These are phyloP conservation scores for Metarhizium brunneum DNA, from an alignment of 2,329 filamentous ascomycete genomes.

Conservation along the genomic window DNA sequence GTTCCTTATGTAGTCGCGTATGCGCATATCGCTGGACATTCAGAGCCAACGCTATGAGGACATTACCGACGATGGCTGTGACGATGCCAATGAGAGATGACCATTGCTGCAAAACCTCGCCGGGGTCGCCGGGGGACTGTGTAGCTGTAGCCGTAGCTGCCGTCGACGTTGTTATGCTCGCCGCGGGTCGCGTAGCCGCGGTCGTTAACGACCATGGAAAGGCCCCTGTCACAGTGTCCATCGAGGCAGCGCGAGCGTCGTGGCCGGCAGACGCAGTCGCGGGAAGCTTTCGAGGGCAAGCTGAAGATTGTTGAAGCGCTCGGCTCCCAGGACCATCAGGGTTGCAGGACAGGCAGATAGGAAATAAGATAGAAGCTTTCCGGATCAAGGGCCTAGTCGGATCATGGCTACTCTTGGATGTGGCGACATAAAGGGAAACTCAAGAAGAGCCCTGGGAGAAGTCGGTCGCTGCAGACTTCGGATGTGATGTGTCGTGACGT, in stretches of 20 bases:
- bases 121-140: constrained; percentile 22
- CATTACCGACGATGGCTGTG: constrained; percentile 84
- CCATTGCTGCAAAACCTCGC: constrained; percentile 58
- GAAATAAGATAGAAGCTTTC: neutral
- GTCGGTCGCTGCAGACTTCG: neutral
- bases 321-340: constrained; percentile 2
- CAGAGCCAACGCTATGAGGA: constrained; percentile 88
- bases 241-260: constrained; percentile 2
- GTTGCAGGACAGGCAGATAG: neutral
- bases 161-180: neutral
- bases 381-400: neutral
- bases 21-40: constrained; percentile 97
- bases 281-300: neutral
- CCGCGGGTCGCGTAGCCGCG: neutral
- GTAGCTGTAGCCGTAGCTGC: constrained; percentile 6
- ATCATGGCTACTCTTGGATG: neutral
- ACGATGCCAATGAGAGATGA: constrained; percentile 91
- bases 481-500: neutral
- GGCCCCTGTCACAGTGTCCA: neutral
- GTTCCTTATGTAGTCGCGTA: constrained; percentile 68
- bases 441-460: neutral
- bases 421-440: neutral
- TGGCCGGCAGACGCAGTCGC: constrained; percentile 4
- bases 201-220: neutral
- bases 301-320: neutral